Conservation (phyloP, 2,329 filamentous ascomycete genomes). For the Cordyceps militaris region DNA sequence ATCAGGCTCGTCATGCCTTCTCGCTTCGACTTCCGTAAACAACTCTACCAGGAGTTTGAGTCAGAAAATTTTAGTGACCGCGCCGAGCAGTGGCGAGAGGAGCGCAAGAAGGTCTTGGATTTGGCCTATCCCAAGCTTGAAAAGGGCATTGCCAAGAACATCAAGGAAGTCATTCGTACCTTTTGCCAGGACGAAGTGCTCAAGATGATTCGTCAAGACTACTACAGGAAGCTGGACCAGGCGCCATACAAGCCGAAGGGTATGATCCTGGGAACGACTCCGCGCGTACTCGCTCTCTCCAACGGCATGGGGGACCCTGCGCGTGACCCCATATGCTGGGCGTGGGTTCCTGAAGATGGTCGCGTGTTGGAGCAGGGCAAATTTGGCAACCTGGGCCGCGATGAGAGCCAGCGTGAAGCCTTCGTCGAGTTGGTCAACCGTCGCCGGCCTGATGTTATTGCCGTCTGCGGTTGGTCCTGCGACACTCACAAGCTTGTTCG, state of each 20-base stretch:
- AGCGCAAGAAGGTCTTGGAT: conserved; percentile 79
- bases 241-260: conserved; percentile 93
- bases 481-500: conserved; percentile 80
- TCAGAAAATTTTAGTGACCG: conserved; percentile 94
- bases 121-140: conserved; percentile 75
- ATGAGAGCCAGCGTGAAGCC: conserved; percentile 57
- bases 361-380: conserved; percentile 84
- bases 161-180: conserved; percentile 89
- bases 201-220: conserved; percentile 82
- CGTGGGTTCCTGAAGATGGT: conserved; percentile 89
- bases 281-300: conserved; percentile 79
- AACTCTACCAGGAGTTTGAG: conserved; percentile 75
- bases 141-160: conserved; percentile 76
- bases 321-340: conserved; percentile 81
- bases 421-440: conserved; percentile 75
- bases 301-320: conserved; percentile 69
- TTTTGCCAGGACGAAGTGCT: conserved; percentile 91
- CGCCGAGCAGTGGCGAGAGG: conserved; percentile 89
- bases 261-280: conserved; percentile 79
- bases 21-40: conserved; percentile 66
- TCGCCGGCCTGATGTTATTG: conserved; percentile 82
- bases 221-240: conserved; percentile 84
- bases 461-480: conserved; percentile 79
- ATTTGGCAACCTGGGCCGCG: conserved; percentile 69
- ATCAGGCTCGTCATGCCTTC: conserved; percentile 73